phyloP scores from a whole-genome alignment of 495 filamentous ascomycete genomes.

The Trichoderma virens region DNA sequence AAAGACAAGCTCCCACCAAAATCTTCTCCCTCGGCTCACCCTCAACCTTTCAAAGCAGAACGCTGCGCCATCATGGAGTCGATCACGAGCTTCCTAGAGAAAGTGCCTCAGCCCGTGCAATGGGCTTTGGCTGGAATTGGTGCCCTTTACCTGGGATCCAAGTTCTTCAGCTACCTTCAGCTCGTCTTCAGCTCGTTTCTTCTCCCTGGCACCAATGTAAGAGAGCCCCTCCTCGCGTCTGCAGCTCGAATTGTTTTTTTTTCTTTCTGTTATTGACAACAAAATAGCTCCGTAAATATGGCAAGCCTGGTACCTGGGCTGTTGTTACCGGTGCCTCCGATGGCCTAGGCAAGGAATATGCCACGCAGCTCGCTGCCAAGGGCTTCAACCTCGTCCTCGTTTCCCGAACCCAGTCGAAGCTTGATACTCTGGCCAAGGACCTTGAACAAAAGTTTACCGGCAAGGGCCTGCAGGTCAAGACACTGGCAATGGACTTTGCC shows the following conservation, averaged over 20 bases:
- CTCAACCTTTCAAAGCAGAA: background rate
- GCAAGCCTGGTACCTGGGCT: conserved; percentile 87
- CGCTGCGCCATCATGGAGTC: conserved; percentile 23
- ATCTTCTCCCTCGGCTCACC: background rate
- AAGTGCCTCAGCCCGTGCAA: conserved; percentile 29
- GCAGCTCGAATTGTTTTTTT: background rate
- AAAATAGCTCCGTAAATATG: conserved; percentile 76
- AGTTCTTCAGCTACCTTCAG: conserved; percentile 52
- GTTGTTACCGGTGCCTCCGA: conserved; percentile 94
- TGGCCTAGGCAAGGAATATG: conserved; percentile 95
- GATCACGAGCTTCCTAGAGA: conserved; percentile 25
- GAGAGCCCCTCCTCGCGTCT: conserved; percentile 6
- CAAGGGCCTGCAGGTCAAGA: conserved; percentile 60
- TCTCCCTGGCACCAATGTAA: conserved; percentile 52
- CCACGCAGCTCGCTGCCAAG: conserved; percentile 77
- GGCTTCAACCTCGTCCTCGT: conserved; percentile 92
- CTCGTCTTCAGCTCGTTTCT: conserved; percentile 71
- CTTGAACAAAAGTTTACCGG: conserved; percentile 52
- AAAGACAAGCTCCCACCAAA: conserved; percentile 1
- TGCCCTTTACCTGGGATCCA: conserved; percentile 47
- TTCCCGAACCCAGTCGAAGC: conserved; percentile 87
- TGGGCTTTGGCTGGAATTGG: conserved; percentile 45
- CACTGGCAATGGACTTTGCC: conserved; percentile 85
- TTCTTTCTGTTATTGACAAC: background rate
- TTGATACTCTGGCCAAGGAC: conserved; percentile 66